A percentile compares a stretch with the other conserved stretches of the same genome.
These are phyloP conservation scores for Diutina mesorugosa DNA, from an alignment of 1,139 yeast species.

Conservation along the genomic window DNA sequence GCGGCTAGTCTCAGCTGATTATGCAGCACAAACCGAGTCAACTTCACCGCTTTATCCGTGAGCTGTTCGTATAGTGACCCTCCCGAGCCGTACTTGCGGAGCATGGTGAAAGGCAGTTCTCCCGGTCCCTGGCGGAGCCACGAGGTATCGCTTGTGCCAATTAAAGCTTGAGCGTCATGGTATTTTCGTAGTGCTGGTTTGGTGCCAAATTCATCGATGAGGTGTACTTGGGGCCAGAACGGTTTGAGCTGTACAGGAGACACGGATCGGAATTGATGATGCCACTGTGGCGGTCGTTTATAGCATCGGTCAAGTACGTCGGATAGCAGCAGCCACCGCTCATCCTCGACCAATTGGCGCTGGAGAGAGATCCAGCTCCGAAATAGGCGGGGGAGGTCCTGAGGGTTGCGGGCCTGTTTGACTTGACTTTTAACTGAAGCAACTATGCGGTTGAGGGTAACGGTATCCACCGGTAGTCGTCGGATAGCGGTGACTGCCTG, in stretches of 20 bases:
- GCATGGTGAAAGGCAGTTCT: background rate
- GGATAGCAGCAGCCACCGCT: constrained; percentile 14
- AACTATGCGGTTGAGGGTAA: constrained; percentile 5
- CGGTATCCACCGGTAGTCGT: constrained; percentile 15
- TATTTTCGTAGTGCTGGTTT: constrained; percentile 2
- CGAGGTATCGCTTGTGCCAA: constrained; percentile 4
- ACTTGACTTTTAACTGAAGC: background rate
- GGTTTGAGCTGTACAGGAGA: constrained; percentile 13
- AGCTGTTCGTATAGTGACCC: constrained; percentile 12
- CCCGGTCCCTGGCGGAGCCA: constrained; percentile 3
- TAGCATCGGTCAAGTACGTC: constrained; percentile 17
- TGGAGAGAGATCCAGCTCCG: constrained; percentile 3
- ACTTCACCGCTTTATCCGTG: constrained; percentile 9
- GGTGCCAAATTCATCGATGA: constrained; percentile 18
- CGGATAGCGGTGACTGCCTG: background rate
- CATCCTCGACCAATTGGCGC: constrained; percentile 13
- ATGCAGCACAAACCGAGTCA: background rate
- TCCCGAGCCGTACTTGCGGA: background rate
- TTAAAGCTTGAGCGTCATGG: constrained; percentile 3
- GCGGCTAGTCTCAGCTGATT: background rate
- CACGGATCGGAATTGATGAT: constrained; percentile 10
- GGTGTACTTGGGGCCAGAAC: constrained; percentile 25
- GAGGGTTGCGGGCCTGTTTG: background rate
- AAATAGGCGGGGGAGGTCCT: background rate
- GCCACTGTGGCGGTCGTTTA: constrained; percentile 13